Evolutionary conservation across 345 rosid genomes (phyloP).

Genomic region (Euphorbia tirucalli): DNA sequence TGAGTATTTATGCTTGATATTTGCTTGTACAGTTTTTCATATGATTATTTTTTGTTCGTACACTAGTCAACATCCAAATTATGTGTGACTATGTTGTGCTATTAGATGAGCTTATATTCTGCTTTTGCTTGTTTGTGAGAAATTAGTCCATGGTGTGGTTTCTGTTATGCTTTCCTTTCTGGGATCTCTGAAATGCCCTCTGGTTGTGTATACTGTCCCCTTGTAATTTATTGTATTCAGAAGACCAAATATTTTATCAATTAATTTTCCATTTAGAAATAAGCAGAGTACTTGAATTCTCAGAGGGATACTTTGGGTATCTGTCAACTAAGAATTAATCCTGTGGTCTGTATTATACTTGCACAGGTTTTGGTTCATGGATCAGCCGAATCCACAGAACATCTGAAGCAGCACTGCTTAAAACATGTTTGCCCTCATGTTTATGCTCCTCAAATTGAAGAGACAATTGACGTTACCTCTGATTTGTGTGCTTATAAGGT

Average conservation of each 20-base stretch:
- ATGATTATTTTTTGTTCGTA: too few relatives aligned
- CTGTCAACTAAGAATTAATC: background rate
- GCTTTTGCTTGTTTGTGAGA: background rate
- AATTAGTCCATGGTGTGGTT: constrained; percentile 1
- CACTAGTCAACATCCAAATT: too few relatives aligned
- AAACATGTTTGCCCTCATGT: constrained; percentile 84
- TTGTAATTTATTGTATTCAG: background rate
- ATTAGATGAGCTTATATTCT: background rate
- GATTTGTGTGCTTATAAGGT: constrained; percentile 98
- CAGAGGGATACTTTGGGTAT: too few relatives aligned
- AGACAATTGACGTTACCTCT: constrained; percentile 88
- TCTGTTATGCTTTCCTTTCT: background rate
- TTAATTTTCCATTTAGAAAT: background rate
- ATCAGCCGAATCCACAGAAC: constrained; percentile 96
- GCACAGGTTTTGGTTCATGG: constrained; percentile 93
- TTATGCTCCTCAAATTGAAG: constrained; percentile 88
- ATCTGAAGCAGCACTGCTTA: constrained; percentile 88
- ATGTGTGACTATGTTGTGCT: too few relatives aligned
- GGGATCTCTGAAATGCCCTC: too few relatives aligned
- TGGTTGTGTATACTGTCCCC: background rate
- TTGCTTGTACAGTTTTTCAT: too few relatives aligned
- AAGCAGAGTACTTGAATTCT: background rate
- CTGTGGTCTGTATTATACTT: constrained; percentile 11
- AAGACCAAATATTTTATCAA: background rate
- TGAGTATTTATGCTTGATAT: too few relatives aligned